Evolutionary conservation across 2,329 filamentous ascomycete genomes (phyloP).

Genomic region (Trichophyton benhamiae): DNA sequence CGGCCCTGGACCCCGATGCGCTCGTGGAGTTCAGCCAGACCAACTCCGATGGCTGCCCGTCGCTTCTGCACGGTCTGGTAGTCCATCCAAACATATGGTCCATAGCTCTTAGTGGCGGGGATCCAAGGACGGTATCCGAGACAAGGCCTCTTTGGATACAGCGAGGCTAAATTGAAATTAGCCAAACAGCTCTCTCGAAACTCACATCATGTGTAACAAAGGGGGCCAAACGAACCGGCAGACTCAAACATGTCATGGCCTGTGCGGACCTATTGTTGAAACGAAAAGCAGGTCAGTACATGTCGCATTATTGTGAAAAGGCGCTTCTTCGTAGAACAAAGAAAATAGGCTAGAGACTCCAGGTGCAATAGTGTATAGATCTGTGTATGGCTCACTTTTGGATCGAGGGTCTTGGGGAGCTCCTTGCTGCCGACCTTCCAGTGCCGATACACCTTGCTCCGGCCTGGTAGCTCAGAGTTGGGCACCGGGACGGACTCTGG

Average conservation of each 20-base stretch:
- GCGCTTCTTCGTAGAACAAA: too few relatives aligned
- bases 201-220: slow-evolving; percentile 5
- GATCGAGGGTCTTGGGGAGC: slow-evolving; percentile 60
- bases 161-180: slow-evolving; percentile 33
- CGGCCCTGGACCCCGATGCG: slow-evolving; percentile 53
- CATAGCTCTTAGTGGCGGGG: slow-evolving; percentile 57
- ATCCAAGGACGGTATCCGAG: slow-evolving; percentile 75
- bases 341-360: too few relatives aligned
- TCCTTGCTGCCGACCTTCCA: slow-evolving; percentile 58
- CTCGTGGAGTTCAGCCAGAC: slow-evolving; percentile 70
- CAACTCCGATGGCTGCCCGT: slow-evolving; percentile 72
- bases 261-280: slow-evolving; percentile 42
- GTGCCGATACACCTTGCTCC: slow-evolving; percentile 69
- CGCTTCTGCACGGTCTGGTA: slow-evolving; percentile 69
- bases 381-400: slow-evolving; percentile 36
- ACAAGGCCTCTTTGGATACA: slow-evolving; percentile 55
- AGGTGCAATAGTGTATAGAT: too few relatives aligned
- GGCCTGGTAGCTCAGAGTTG: slow-evolving; percentile 58
- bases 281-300: background rate
- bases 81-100: slow-evolving; percentile 69
- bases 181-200: background rate
- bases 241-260: slow-evolving; percentile 71
- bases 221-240: slow-evolving; percentile 29
- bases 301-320: background rate
- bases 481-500: slow-evolving; percentile 70